These are phyloP conservation scores for Ganoderma sp. DNA, from an alignment of 1,284 basidiomycete species.

Conservation along the genomic window DNA sequence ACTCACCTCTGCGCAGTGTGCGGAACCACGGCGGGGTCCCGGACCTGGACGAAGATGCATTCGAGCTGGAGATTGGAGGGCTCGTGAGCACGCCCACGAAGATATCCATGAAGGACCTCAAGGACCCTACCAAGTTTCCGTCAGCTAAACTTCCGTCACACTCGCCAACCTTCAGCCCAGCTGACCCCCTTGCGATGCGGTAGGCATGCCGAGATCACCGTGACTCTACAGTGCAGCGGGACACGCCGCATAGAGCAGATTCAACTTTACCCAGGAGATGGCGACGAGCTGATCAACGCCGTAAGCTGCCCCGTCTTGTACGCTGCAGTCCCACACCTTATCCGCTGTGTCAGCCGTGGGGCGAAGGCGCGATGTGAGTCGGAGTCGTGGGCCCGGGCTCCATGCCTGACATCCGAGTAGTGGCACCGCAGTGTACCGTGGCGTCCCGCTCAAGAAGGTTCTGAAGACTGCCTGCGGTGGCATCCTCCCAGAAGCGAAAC, in stretches of 20 bases:
- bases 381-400: not conserved
- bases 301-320: constrained; percentile 13
- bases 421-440: constrained; percentile 48
- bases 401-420: constrained; percentile 19
- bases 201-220: constrained; percentile 56
- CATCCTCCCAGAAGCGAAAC: constrained; percentile 53
- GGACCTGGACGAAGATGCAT: constrained; percentile 50
- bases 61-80: constrained; percentile 55
- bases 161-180: not conserved
- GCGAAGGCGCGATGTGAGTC: constrained; percentile 59
- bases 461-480: constrained; percentile 60
- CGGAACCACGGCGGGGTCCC: constrained; percentile 57
- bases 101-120: constrained; percentile 52
- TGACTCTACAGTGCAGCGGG: constrained; percentile 61
- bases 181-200: not conserved
- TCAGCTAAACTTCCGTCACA: constrained; percentile 35
- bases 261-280: constrained; percentile 59
- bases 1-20: constrained; percentile 41
- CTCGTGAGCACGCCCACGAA: constrained; percentile 53
- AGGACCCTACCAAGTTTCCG: constrained; percentile 54
- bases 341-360: constrained; percentile 47
- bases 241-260: constrained; percentile 62
- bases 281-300: constrained; percentile 61
- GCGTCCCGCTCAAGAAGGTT: constrained; percentile 59
- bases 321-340: not conserved